A percentile compares a stretch with the other conserved stretches of the same genome.
Evolutionary conservation across 192 early-diverging fungal genomes (phyloP).

Genomic region (Backusella mclennaniae): DNA sequence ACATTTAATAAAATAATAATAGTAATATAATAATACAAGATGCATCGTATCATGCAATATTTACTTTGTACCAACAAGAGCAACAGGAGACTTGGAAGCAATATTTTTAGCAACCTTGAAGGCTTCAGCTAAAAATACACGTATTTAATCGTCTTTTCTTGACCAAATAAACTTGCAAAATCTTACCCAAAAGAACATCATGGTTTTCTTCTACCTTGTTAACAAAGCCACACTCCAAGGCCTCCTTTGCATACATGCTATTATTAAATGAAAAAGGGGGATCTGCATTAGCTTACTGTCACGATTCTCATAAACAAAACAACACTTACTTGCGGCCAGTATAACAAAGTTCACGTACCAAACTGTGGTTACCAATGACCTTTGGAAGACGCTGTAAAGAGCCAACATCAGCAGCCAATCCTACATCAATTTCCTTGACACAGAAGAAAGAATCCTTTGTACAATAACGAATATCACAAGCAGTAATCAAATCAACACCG

Average conservation of each 20-base stretch:
- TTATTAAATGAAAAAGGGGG: neutral
- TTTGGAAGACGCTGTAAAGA: slow-evolving; percentile 96
- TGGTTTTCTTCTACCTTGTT: slow-evolving; percentile 47
- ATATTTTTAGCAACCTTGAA: slow-evolving; percentile 70
- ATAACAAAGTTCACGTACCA: slow-evolving; percentile 88
- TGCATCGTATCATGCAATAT: neutral
- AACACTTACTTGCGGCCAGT: slow-evolving; percentile 69
- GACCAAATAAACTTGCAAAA: neutral
- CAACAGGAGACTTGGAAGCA: slow-evolving; percentile 89
- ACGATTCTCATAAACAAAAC: neutral
- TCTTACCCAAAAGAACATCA: slow-evolving; percentile 51
- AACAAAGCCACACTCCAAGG: slow-evolving; percentile 56
- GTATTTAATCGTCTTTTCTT: neutral
- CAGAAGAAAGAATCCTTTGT: slow-evolving; percentile 77
- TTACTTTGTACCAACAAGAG: slow-evolving; percentile 82
- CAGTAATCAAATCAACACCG: slow-evolving; percentile 84
- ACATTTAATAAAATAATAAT: neutral
- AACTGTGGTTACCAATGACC: slow-evolving; percentile 86
- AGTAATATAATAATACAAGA: neutral
- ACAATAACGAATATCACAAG: slow-evolving; percentile 90
- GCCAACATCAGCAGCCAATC: slow-evolving; percentile 88
- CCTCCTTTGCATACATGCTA: slow-evolving; percentile 59
- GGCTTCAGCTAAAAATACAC: slow-evolving; percentile 48
- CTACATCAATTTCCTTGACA: slow-evolving; percentile 93
- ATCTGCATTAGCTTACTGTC: neutral